Base-by-base conservation (phyloP, 352 stramenopile species). In the Phytophthora litchii region DNA sequence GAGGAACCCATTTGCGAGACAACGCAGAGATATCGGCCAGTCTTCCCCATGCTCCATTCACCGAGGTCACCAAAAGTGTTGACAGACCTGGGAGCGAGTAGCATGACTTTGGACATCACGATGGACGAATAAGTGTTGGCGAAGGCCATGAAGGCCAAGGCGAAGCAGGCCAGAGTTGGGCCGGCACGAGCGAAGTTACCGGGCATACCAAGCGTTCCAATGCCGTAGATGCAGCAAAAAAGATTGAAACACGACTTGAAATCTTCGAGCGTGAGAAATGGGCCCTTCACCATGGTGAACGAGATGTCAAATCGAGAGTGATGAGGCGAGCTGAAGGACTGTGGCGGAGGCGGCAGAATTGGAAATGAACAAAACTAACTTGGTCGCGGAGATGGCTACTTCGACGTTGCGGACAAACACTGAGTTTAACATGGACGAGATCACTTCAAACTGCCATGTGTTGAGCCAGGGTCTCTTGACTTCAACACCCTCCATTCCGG, bases 141-240 rank as follows among this genome's bases (percentile, higher is more conserved):
- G 25, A 80, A 72, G 0, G 76, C 78, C 78, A 88, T 88, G 64
- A 88, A 86, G 14, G 70, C 50, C 43, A 85, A 67, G 17, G 70
- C 78, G 27, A 82, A 46, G 10, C 61, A 70, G 6, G 75, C 78
- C 31, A 82, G 60, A 10, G 55, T 63, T 8, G 76, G 76, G 1
- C 76, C 76, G 4, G 78, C 76, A 6, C 78, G 79, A 10, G 79
- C 72, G 53, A 85, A 90, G 70, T 89, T 89, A 14, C 65, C 76
- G 0, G 80, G 77, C 74, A 89, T 87, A 52, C 80, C 77, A 44
- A 90, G 76, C 20, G 80, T 88, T 21, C 80, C 80, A 46, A 90
- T 80, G 46, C 79, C 79, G 62, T 81, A 88, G 52, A 88, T 79
- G 13, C 69, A 74, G 54, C 79, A 89, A 58, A 79, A 81, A 60